phyloP scores from a whole-genome alignment of 2,329 filamentous ascomycete species.

The Juglanconis sp. region DNA sequence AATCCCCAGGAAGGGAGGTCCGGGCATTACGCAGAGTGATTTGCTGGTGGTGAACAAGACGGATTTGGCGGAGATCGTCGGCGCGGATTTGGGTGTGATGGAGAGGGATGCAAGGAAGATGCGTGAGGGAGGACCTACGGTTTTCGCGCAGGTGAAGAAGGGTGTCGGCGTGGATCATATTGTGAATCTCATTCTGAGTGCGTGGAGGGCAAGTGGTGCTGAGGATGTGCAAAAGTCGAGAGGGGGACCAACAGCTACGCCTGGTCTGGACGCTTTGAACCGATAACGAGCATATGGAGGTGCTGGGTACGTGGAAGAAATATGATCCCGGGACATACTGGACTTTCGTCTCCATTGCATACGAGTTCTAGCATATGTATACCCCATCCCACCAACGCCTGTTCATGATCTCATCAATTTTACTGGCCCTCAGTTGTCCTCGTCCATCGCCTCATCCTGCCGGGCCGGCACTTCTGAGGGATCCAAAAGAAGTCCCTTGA shows the following conservation, averaged over 20 bases:
- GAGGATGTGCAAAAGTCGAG: conserved; percentile 52
- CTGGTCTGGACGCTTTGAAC: conserved; percentile 43
- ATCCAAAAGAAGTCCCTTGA: conserved; percentile 42
- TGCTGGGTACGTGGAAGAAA: background rate
- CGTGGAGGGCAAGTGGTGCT: conserved; percentile 89
- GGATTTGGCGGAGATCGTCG: conserved; percentile 84
- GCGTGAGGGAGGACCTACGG: conserved; percentile 89
- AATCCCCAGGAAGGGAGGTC: conserved; percentile 91
- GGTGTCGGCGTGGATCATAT: conserved; percentile 82
- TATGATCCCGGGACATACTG: background rate
- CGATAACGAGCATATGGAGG: background rate
- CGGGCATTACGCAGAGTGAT: conserved; percentile 95
- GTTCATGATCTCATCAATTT: conserved; percentile 12
- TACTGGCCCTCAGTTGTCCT: conserved; percentile 25
- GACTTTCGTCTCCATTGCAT: conserved; percentile 4
- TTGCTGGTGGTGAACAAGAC: conserved; percentile 96
- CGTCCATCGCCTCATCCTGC: conserved; percentile 38
- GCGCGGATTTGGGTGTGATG: conserved; percentile 90
- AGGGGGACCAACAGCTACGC: conserved; percentile 58
- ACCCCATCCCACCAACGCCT: conserved; percentile 10
- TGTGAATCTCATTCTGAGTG: conserved; percentile 80
- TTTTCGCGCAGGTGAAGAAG: conserved; percentile 97
- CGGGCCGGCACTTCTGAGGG: conserved; percentile 19
- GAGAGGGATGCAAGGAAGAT: conserved; percentile 92
- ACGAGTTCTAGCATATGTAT: conserved; percentile 7